Conservation (phyloP, 163 green algal species). For the Scenedesmus sp. region DNA sequence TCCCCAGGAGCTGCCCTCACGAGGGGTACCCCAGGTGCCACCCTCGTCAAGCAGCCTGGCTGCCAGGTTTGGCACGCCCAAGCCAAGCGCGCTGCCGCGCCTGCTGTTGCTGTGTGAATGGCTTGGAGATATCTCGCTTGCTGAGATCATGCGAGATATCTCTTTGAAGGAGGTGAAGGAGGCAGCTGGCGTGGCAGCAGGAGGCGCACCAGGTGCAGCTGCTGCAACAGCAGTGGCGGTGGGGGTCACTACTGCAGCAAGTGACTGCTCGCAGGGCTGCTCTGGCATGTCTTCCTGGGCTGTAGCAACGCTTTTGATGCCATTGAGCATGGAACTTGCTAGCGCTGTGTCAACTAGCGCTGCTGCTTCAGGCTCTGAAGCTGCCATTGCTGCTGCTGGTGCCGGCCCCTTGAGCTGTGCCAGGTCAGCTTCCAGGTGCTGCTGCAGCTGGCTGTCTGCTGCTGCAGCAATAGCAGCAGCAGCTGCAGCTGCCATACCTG, state of each 20-base stretch:
- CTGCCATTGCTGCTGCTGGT: neutral
- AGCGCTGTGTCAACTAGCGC: neutral
- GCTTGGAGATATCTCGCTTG: neutral
- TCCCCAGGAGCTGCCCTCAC: slow-evolving; percentile 37
- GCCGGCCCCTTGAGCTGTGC: neutral
- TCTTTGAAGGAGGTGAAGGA: slow-evolving; percentile 32
- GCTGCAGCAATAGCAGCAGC: neutral
- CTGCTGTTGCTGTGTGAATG: neutral
- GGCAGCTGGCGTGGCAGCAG: neutral
- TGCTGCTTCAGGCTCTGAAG: neutral
- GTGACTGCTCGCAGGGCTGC: neutral
- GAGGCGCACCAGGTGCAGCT: neutral
- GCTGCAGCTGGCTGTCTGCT: neutral
- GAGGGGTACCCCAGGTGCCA: slow-evolving; percentile 30
- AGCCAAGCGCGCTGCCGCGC: neutral
- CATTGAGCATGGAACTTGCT: neutral
- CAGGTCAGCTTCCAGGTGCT: neutral
- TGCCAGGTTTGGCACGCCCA: neutral
- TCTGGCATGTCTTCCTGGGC: neutral
- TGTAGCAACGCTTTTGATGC: neutral
- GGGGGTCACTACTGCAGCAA: neutral
- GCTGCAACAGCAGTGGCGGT: neutral
- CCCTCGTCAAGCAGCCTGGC: slow-evolving; percentile 30
- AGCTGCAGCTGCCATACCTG: neutral
- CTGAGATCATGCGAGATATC: slow-evolving; percentile 48